Evolutionary conservation across 148 eudicot genomes (phyloP).

Genomic region (Dianthus caryophyllus): DNA sequence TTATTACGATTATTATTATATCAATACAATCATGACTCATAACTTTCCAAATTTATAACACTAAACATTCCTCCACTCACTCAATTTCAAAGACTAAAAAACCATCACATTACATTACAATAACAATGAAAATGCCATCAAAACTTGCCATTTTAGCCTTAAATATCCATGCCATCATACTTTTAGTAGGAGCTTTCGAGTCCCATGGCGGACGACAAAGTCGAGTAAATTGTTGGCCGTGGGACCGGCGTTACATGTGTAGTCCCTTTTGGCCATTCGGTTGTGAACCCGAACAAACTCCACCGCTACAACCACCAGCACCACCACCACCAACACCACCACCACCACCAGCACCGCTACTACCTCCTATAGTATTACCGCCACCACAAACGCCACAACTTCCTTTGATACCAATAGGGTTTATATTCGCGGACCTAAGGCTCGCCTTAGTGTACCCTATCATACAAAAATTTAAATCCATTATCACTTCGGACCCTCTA

Average conservation of each 20-base stretch:
- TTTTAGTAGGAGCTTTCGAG: neutral
- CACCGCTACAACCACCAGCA: constrained; percentile 9
- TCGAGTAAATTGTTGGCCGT: constrained; percentile 16
- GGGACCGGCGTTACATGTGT: constrained; percentile 12
- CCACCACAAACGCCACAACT: constrained; percentile 6
- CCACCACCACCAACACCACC: neutral
- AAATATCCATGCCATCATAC: neutral
- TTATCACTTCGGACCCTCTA: constrained; percentile 62
- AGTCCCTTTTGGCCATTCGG: constrained; percentile 26
- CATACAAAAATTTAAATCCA: constrained; percentile 59
- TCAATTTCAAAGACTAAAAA: neutral
- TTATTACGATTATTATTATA: too few species aligned
- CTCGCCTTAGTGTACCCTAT: constrained; percentile 54
- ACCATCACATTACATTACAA: too few species aligned
- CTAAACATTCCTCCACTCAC: constrained; percentile 5
- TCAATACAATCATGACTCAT: too few species aligned
- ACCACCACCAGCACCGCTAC: neutral
- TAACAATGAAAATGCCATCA: constrained; percentile 2
- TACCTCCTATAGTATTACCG: neutral
- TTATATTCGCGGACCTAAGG: constrained; percentile 49
- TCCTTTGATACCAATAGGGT: constrained; percentile 1
- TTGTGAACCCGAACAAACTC: neutral
- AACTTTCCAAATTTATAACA: neutral
- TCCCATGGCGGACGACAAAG: neutral
- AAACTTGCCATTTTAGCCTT: neutral